phyloP scores from a whole-genome alignment of 2,329 filamentous ascomycete species.

The Didymella keratinophila region DNA sequence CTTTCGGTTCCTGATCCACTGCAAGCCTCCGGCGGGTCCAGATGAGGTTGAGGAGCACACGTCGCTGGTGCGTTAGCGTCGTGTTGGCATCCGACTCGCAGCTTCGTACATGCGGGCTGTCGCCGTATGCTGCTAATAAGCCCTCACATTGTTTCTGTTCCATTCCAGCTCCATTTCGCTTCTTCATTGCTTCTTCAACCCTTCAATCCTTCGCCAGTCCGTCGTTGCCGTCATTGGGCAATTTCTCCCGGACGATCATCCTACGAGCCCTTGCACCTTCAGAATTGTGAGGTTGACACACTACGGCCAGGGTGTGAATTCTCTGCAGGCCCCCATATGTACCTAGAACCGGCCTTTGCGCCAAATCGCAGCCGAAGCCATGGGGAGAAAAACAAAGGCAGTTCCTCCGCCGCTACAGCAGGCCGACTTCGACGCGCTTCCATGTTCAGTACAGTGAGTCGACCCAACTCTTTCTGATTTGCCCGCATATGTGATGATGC shows the following conservation, averaged over 20 bases:
- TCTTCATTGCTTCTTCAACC: constrained; percentile 16
- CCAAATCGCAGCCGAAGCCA: constrained; percentile 33
- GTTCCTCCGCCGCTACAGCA: constrained; percentile 40
- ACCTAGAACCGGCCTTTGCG: constrained; percentile 18
- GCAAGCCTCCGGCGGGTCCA: constrained; percentile 21
- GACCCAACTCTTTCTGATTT: constrained; percentile 24
- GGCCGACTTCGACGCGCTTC: constrained; percentile 54
- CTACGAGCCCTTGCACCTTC: constrained; percentile 7
- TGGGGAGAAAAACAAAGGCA: constrained; percentile 39
- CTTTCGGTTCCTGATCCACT: constrained; percentile 26
- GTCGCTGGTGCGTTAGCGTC: constrained; percentile 28
- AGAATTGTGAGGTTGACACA: constrained; percentile 25
- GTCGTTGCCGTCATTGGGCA: constrained; percentile 16
- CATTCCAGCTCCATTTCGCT: constrained; percentile 15
- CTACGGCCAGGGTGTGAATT: constrained; percentile 23
- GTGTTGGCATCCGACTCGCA: constrained; percentile 28
- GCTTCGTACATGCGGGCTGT: constrained; percentile 28
- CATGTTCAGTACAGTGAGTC: constrained; percentile 55
- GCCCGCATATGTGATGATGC: constrained; percentile 29
- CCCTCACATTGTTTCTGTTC: constrained; percentile 21
- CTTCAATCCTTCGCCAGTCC: constrained; percentile 11
- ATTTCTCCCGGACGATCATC: constrained; percentile 23
- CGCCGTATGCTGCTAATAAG: constrained; percentile 26
- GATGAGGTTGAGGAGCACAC: constrained; percentile 24
- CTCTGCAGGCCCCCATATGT: constrained; percentile 21